Percentiles rank a stretch among this genome's conserved stretches.
These are phyloP conservation scores for Xylaria sp. DNA, from an alignment of 2,329 filamentous ascomycete genomes.

Conservation along the genomic window DNA sequence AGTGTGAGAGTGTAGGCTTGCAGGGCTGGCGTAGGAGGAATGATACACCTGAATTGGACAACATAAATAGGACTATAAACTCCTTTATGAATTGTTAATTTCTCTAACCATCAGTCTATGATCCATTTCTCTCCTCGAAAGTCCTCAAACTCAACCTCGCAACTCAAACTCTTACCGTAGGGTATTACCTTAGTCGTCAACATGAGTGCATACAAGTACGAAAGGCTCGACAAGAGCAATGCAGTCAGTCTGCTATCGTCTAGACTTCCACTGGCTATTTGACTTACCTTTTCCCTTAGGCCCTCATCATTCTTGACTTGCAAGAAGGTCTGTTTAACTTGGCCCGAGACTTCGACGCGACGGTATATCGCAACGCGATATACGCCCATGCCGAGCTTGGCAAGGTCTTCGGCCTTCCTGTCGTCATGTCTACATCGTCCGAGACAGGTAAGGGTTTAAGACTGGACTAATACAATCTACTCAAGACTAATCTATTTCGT, in stretches of 20 bases:
- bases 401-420: slow-evolving; percentile 73
- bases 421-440: slow-evolving; percentile 76
- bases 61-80: slow-evolving; percentile 23
- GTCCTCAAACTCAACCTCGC: background rate
- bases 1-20: background rate
- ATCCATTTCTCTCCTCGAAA: background rate
- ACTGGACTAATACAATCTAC: background rate
- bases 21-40: background rate
- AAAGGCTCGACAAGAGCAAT: slow-evolving; percentile 51
- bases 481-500: background rate
- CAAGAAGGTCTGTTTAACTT: slow-evolving; percentile 68
- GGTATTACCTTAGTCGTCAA: background rate
- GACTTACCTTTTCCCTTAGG: slow-evolving; percentile 50
- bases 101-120: background rate
- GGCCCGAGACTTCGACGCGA: slow-evolving; percentile 73
- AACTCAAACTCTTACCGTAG: background rate
- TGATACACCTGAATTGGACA: background rate
- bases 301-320: slow-evolving; percentile 68
- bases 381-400: slow-evolving; percentile 74
- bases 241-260: slow-evolving; percentile 35
- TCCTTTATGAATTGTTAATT: background rate
- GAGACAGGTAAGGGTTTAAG: slow-evolving; percentile 56
- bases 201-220: slow-evolving; percentile 45
- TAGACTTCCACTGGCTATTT: slow-evolving; percentile 24
- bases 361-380: slow-evolving; percentile 73